phyloP scores from a whole-genome alignment of 805 yeast species.

The Monosporozyma solicola region DNA sequence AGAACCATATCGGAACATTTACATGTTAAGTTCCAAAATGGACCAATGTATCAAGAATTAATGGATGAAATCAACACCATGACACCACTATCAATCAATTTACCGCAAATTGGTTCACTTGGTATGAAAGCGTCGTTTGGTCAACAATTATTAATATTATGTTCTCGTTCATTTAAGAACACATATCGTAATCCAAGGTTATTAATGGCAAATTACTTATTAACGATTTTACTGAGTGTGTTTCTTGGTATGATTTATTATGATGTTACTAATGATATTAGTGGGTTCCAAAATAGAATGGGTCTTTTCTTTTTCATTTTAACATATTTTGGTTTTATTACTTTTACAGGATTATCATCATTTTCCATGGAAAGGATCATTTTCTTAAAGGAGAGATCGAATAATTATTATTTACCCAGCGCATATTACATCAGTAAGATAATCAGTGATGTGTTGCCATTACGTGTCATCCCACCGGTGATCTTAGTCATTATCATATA shows the following conservation, averaged over 20 bases:
- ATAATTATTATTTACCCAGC: constrained; percentile 83
- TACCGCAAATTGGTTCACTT: constrained; percentile 2
- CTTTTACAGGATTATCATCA: constrained; percentile 84
- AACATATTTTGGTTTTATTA: constrained; percentile 88
- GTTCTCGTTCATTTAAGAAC: constrained; percentile 85
- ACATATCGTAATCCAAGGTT: constrained; percentile 86
- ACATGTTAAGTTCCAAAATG: constrained; percentile 28
- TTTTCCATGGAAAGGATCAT: constrained; percentile 84
- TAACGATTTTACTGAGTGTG: constrained; percentile 67
- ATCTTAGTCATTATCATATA: constrained; percentile 71
- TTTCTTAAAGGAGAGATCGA: constrained; percentile 87
- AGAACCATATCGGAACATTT: constrained; percentile 9
- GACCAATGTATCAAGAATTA: constrained; percentile 26
- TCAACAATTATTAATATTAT: constrained; percentile 62
- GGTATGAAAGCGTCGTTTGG: constrained; percentile 41
- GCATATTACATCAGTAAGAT: constrained; percentile 82
- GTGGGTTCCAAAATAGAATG: constrained; percentile 92
- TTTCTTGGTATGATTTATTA: constrained; percentile 84
- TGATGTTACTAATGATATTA: constrained; percentile 75
- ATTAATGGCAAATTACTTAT: constrained; percentile 72
- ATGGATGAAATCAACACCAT: constrained; percentile 24
- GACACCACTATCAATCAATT: background rate
- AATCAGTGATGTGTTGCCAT: constrained; percentile 83
- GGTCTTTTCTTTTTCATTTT: constrained; percentile 88
- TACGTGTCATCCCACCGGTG: constrained; percentile 87